Conservation (phyloP, 352 stramenopile genomes). For the Nothophytophthora sp. region DNA sequence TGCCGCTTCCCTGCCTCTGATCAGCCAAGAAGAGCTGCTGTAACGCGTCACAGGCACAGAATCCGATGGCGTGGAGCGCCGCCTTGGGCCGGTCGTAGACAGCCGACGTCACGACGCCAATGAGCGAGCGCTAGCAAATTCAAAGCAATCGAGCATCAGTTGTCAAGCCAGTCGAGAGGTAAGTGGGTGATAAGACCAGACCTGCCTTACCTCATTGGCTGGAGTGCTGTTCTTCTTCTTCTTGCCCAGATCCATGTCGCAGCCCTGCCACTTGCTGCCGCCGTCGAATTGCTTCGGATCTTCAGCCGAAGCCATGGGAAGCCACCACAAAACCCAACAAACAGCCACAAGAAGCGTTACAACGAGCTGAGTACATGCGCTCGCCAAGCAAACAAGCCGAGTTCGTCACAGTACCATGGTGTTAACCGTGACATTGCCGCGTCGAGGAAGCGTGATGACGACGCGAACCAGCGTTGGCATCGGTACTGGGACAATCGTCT, state of each 20-base stretch:
- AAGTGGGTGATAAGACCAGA: neutral
- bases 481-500: conserved; percentile 44
- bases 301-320: conserved; percentile 30
- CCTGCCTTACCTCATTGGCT: conserved; percentile 19
- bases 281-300: conserved; percentile 25
- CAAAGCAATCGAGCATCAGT: neutral
- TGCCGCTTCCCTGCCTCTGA: conserved; percentile 1
- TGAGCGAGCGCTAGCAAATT: conserved; percentile 31
- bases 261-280: conserved; percentile 39
- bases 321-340: conserved; percentile 14
- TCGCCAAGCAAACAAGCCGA: too few species aligned
- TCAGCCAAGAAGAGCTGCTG: conserved; percentile 56
- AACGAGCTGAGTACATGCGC: too few species aligned
- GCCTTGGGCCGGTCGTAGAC: conserved; percentile 81
- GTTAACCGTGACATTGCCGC: conserved; percentile 56
- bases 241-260: conserved; percentile 17
- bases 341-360: neutral
- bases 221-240: conserved; percentile 11
- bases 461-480: conserved; percentile 77
- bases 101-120: conserved; percentile 73
- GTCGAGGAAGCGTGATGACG: conserved; percentile 47
- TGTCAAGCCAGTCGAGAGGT: neutral
- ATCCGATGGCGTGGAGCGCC: conserved; percentile 59
- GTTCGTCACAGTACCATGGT: conserved; percentile 79
- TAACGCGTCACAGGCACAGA: conserved; percentile 63